Base-by-base conservation (phyloP, 1,284 basidiomycete species). In the Marasmius fiardii region DNA sequence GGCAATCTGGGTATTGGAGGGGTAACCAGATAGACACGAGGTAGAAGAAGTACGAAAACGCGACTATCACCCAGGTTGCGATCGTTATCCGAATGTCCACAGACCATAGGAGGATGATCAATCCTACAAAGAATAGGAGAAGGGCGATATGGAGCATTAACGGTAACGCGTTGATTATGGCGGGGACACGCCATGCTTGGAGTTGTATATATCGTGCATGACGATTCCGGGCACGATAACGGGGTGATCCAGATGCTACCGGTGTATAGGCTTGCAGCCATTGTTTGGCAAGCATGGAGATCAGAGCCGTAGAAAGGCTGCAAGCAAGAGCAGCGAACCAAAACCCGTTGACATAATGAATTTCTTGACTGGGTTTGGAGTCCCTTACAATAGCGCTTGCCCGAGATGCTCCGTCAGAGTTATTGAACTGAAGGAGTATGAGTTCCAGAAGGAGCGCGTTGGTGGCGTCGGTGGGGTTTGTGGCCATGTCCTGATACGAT, bases 201-300 rank as follows among this genome's bases (percentile, higher is more conserved):
- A 77, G 55, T 41, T 71, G 64, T 55, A 67, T 65, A 57, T 68
- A 71, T 43, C 70, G 63, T 11, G 64, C 63, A 57, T 76, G 74
- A 3, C 74, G 70, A 51, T 68, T 66, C n/a, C 71, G 68, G 4
- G 73, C 71, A 20, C 71, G 67, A 23, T 70, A 62, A 33, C 67
- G 65, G 1, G 73, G 68, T 3, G 70, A 68, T 3, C 71, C 70
- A 7, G 69, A 71, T 4, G 65, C 60, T 47, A 65, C 62, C 3
- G 68, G 57, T 1, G 63, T 60, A 45, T 73, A 75, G 28, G 66
- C 65, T 47, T 75, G 70, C 6, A 77, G 63, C 77, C 77, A 79
- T 61, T 77, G 76, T 52, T 77, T 77, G 8, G 70, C 71, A 1
- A 78, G 67, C 71, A 77, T 75, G 16, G 74, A 71, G 45, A 75